Conservation (phyloP, 768 basidiomycete species). For the Tricholoma saponaceum region DNA sequence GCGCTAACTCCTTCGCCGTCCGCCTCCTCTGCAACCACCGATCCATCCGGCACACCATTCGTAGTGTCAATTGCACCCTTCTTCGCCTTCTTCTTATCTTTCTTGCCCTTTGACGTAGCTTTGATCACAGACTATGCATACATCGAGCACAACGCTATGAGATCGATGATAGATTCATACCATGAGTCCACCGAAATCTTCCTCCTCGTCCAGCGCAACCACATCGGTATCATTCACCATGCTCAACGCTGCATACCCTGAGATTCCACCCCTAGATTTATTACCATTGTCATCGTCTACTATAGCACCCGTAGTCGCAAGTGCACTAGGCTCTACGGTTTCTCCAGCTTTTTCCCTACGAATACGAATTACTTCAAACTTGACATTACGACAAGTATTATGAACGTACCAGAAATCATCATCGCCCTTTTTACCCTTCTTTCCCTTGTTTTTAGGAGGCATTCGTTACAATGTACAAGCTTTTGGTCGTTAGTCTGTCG, state of each 20-base stretch:
- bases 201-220: constrained; percentile 50
- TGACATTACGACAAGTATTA: constrained; percentile 12
- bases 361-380: constrained; percentile 14
- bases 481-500: constrained; percentile 3
- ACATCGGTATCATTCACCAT: constrained; percentile 37
- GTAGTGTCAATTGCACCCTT: constrained; percentile 44
- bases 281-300: constrained; percentile 31
- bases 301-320: constrained; percentile 34
- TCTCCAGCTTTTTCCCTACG: constrained; percentile 65
- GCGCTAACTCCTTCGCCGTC: constrained; percentile 23
- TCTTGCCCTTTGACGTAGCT: constrained; percentile 47
- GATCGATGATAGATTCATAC: constrained; percentile 32
- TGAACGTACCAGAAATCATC: constrained; percentile 77
- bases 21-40: constrained; percentile 21
- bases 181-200: constrained; percentile 75
- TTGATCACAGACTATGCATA: constrained; percentile 57
- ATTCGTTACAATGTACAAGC: constrained; percentile 24
- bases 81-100: constrained; percentile 51
- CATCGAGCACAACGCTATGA: background rate
- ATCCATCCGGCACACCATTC: constrained; percentile 17
- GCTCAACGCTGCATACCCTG: constrained; percentile 47
- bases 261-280: constrained; percentile 36
- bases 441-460: constrained; percentile 71
- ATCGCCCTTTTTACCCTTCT: constrained; percentile 79
- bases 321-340: constrained; percentile 41